These are phyloP conservation scores for Pseudogymnoascus sp. DNA, from an alignment of 2,329 filamentous ascomycete species.

Conservation along the genomic window DNA sequence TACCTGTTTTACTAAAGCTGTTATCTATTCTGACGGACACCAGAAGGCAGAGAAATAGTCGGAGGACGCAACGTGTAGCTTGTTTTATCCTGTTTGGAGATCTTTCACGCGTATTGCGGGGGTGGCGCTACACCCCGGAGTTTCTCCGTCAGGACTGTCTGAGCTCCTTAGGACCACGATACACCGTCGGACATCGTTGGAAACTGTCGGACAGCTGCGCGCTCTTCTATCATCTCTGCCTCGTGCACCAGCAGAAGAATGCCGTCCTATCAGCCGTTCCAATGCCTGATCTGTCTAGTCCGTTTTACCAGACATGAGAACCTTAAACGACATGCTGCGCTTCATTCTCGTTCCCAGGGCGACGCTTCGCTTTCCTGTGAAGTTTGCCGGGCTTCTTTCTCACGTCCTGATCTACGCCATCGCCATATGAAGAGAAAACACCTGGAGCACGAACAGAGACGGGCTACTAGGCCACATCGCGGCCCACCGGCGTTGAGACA, in stretches of 20 bases:
- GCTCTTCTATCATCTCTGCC: background rate
- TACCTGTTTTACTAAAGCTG: background rate
- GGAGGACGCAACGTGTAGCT: background rate
- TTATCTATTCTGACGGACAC: background rate
- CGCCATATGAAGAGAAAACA: slow-evolving; percentile 37
- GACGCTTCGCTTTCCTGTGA: slow-evolving; percentile 29
- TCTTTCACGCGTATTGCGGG: background rate
- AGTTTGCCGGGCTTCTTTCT: slow-evolving; percentile 33
- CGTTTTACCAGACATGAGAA: slow-evolving; percentile 35
- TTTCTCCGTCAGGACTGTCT: background rate
- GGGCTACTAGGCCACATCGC: background rate
- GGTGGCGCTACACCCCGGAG: background rate
- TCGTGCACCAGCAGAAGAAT: background rate
- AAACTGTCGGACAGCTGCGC: background rate
- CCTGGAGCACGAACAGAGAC: slow-evolving; percentile 20
- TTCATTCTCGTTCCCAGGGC: slow-evolving; percentile 29
- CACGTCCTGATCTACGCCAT: slow-evolving; percentile 32
- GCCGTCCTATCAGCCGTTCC: slow-evolving; percentile 29
- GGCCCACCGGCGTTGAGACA: background rate
- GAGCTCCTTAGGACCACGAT: background rate
- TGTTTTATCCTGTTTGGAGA: background rate
- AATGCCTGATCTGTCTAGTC: slow-evolving; percentile 32
- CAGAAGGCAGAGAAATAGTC: background rate
- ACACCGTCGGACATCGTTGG: background rate
- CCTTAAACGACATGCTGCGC: slow-evolving; percentile 34